Base-by-base conservation (phyloP, 805 yeast genomes). In the Cyberlindnera samutprakarnensis region DNA sequence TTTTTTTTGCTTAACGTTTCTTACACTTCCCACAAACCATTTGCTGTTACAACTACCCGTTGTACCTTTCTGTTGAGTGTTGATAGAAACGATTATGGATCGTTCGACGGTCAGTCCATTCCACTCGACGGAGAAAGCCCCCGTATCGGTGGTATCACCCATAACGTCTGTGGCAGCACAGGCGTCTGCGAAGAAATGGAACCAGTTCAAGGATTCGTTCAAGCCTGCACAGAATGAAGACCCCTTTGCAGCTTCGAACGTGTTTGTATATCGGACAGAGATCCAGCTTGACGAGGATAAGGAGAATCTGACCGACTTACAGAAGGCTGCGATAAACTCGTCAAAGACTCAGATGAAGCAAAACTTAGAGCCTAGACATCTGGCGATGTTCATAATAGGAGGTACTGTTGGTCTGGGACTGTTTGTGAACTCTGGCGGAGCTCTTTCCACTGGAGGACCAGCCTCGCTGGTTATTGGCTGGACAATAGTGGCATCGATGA, bases 331-430 rank as follows among this genome's bases (percentile, higher is more conserved):
- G 24, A 37, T 36, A 23, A 61, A 61, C 41, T 45, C 64, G 5
- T 54, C 57, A 22, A 60, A 65, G 7, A 57, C 70, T 4, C 25
- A 54, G 44, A 24, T 39, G 23, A 39, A 41, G 23, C 37, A 39
- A 15, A 29, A 29, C 14, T 23, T 41, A 15, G 61, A 67, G 41
- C 69, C 81, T 29, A 55, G 86, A 32, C 86, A 78, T 48, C 66
- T 77, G 41, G 67, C 75, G 35, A 75, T 79, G 81, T 75, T 79
- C 49, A 81, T 92, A 42, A 73, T 84, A 43, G 94, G 92, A 44
- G 90, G 92, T 44, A 83, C 90, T 7, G 58, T 83, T 32, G 92
- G 92, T 35, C 81, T 92, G 2, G 94, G 88, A 49, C 64, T 83
- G 35, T 62, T 83, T 42, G 78, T 83, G 43, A 86, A 88, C 47